These are phyloP conservation scores for Saururus chinensis DNA, from an alignment of 164 flowering plant genomes.

Conservation along the genomic window DNA sequence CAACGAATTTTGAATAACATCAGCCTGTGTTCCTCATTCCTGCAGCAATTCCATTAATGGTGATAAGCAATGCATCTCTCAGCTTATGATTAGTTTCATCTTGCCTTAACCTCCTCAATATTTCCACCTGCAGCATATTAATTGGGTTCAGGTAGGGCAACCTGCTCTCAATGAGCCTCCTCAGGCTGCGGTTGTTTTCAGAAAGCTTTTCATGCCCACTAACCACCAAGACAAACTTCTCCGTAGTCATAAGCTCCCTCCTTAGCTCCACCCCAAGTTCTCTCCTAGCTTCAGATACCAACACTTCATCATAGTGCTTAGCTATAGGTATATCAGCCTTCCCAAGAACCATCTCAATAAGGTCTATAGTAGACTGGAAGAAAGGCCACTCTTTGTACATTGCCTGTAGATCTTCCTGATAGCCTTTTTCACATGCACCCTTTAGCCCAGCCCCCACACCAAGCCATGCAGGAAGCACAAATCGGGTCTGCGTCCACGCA, in stretches of 20 bases:
- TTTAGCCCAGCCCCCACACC: slow-evolving; percentile 87
- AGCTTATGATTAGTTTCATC: slow-evolving; percentile 69
- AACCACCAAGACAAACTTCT: slow-evolving; percentile 57
- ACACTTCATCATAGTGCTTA: slow-evolving; percentile 77
- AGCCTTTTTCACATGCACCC: slow-evolving; percentile 71
- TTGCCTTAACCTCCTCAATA: slow-evolving; percentile 60
- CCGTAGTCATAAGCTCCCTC: slow-evolving; percentile 51
- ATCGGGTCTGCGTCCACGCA: slow-evolving; percentile 95
- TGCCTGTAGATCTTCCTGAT: slow-evolving; percentile 54
- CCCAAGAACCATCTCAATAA: slow-evolving; percentile 91
- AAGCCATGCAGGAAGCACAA: slow-evolving; percentile 95
- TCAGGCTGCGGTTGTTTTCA: slow-evolving; percentile 58
- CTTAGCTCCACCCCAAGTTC: slow-evolving; percentile 65
- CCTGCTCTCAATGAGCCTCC: slow-evolving; percentile 73
- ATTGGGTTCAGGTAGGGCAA: slow-evolving; percentile 79
- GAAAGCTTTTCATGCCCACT: slow-evolving; percentile 73
- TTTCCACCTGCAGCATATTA: slow-evolving; percentile 85
- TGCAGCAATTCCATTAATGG: slow-evolving; percentile 92
- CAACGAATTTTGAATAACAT: not conserved
- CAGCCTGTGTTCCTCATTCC: slow-evolving; percentile 98
- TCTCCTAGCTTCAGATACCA: slow-evolving; percentile 57
- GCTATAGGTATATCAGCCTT: slow-evolving; percentile 76
- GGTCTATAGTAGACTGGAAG: slow-evolving; percentile 80
- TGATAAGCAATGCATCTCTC: slow-evolving; percentile 83
- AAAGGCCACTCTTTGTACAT: slow-evolving; percentile 98